These are phyloP conservation scores for Suhomyces sp. DNA, from an alignment of 805 yeast species.

Conservation along the genomic window DNA sequence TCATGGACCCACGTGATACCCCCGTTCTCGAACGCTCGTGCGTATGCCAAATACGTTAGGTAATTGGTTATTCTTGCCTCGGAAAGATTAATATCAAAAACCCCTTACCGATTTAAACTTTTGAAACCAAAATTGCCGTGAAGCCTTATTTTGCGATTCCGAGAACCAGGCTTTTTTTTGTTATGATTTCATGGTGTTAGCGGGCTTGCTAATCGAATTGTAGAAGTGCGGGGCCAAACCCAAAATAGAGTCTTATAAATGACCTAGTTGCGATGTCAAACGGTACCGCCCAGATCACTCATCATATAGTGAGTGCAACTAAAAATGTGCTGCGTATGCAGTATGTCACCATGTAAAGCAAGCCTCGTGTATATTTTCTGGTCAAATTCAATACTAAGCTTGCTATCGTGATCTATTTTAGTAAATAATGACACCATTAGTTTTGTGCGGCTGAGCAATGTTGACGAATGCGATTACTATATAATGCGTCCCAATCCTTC, in stretches of 20 bases:
- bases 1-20: background rate
- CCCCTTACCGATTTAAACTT: background rate
- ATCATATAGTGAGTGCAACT: background rate
- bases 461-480: background rate
- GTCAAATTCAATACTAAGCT: background rate
- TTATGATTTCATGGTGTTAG: background rate
- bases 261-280: background rate
- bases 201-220: background rate
- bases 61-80: background rate
- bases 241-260: background rate
- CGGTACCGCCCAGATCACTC: background rate
- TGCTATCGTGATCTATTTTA: background rate
- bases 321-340: background rate
- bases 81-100: background rate
- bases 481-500: background rate
- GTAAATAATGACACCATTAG: background rate
- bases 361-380: background rate
- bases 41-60: background rate
- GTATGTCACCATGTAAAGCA: background rate
- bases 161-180: background rate
- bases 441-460: constrained; percentile 2
- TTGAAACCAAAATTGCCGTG: background rate
- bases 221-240: background rate
- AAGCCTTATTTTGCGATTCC: background rate
- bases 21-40: background rate